Conservation (phyloP, 2,329 filamentous ascomycete species). For the Trichoderma afroharzianum region DNA sequence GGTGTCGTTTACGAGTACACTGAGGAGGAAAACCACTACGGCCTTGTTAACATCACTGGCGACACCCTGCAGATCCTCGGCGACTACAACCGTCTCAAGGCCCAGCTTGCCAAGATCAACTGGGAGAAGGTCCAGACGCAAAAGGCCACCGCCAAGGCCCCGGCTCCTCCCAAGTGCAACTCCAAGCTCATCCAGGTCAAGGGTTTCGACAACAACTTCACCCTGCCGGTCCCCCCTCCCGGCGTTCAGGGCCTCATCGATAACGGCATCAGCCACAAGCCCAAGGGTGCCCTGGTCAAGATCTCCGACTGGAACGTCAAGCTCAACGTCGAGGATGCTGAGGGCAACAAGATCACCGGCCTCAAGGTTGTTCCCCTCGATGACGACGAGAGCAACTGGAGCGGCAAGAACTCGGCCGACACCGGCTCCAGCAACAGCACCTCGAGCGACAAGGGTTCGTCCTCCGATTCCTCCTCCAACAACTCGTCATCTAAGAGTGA, state of each 20-base stretch:
- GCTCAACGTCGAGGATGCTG: constrained; percentile 38
- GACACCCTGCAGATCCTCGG: constrained; percentile 56
- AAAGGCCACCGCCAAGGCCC: constrained; percentile 52
- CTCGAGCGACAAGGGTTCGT: neutral
- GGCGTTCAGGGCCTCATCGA: constrained; percentile 71
- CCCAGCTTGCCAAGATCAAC: constrained; percentile 72
- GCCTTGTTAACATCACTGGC: constrained; percentile 59
- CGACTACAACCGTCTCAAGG: constrained; percentile 71
- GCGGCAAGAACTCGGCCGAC: constrained; percentile 40
- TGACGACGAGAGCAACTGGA: constrained; percentile 44
- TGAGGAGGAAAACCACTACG: constrained; percentile 64
- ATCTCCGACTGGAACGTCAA: constrained; percentile 61
- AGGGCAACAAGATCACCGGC: constrained; percentile 40
- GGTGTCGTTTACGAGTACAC: constrained; percentile 80
- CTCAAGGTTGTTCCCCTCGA: constrained; percentile 47
- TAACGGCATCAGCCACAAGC: constrained; percentile 65
- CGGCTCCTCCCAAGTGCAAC: constrained; percentile 59
- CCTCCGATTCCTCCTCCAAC: neutral
- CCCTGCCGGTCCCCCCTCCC: constrained; percentile 64
- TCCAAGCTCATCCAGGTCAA: constrained; percentile 61
- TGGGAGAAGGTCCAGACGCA: constrained; percentile 62
- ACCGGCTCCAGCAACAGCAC: constrained; percentile 28
- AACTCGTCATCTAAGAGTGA: neutral
- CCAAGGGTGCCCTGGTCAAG: constrained; percentile 63
- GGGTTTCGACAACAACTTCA: constrained; percentile 76